Evolutionary conservation across 2,329 filamentous ascomycete species (phyloP).

Genomic region (Monosporascus sp.): DNA sequence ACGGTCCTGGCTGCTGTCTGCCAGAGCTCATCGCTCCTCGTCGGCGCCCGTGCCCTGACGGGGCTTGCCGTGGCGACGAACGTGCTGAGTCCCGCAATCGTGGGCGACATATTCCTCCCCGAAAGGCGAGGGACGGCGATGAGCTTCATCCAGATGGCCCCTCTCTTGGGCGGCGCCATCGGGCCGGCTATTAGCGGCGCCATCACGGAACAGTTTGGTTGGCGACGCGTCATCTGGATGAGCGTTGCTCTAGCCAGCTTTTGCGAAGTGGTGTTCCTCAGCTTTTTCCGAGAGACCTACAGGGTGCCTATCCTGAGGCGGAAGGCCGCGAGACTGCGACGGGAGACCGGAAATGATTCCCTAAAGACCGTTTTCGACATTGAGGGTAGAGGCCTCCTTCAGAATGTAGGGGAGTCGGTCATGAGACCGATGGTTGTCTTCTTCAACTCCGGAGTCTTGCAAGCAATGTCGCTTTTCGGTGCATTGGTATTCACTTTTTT

Average conservation of each 20-base stretch:
- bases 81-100: constrained; percentile 57
- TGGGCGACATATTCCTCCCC: constrained; percentile 56
- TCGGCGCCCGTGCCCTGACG: constrained; percentile 49
- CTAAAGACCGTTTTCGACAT: constrained; percentile 27
- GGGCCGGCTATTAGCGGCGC: constrained; percentile 51
- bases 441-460: constrained; percentile 46
- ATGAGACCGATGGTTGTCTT: constrained; percentile 42
- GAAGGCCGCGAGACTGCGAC: constrained; percentile 28
- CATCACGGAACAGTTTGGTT: constrained; percentile 49
- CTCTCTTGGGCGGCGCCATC: constrained; percentile 50
- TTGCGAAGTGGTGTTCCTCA: constrained; percentile 46
- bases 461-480: constrained; percentile 39
- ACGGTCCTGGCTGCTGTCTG: constrained; percentile 43
- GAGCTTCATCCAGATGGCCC: constrained; percentile 51
- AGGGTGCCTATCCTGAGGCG: constrained; percentile 47
- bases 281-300: constrained; percentile 55
- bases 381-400: constrained; percentile 15
- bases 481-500: constrained; percentile 45
- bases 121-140: constrained; percentile 55
- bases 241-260: constrained; percentile 38
- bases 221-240: constrained; percentile 49
- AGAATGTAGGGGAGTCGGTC: constrained; percentile 34
- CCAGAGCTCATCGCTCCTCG: constrained; percentile 39
- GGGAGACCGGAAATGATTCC: constrained; percentile 23
- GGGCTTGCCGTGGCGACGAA: constrained; percentile 60